Conservation (phyloP, 257 asterid species). For the Lithospermum erythrorhizon region DNA sequence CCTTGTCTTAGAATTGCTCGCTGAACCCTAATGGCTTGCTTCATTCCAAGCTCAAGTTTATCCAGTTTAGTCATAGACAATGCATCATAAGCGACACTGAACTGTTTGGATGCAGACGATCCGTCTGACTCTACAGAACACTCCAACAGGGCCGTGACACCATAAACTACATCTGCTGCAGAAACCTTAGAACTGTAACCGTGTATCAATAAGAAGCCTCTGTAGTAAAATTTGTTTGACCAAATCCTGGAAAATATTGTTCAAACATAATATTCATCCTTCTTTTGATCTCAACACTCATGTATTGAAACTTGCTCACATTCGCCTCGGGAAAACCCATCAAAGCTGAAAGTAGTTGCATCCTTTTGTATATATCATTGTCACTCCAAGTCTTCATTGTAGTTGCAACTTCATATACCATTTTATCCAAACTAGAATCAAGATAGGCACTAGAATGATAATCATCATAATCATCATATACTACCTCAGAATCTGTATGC, state of each 20-base stretch:
- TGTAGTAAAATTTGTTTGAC: slow-evolving; percentile 73
- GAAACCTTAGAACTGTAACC: slow-evolving; percentile 88
- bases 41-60: slow-evolving; percentile 77
- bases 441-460: no score
- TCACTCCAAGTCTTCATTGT: slow-evolving; percentile 94
- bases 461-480: no score
- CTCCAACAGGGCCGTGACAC: slow-evolving; percentile 84
- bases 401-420: no score
- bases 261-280: slow-evolving; percentile 95
- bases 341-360: slow-evolving; percentile 87
- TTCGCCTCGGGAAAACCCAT: slow-evolving; percentile 88
- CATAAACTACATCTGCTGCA: slow-evolving; percentile 94
- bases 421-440: no score
- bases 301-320: slow-evolving; percentile 91
- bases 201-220: slow-evolving; percentile 66
- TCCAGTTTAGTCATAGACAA: no score
- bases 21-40: slow-evolving; percentile 84
- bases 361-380: slow-evolving; percentile 73
- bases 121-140: slow-evolving; percentile 72
- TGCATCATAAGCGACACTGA: slow-evolving; percentile 79
- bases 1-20: slow-evolving; percentile 94
- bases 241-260: slow-evolving; percentile 77
- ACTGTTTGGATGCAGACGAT: slow-evolving; percentile 67
- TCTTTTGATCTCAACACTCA: slow-evolving; percentile 75
- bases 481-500: no score